Base-by-base conservation (phyloP, 306 rosid genomes). In the Pueraria montana region DNA sequence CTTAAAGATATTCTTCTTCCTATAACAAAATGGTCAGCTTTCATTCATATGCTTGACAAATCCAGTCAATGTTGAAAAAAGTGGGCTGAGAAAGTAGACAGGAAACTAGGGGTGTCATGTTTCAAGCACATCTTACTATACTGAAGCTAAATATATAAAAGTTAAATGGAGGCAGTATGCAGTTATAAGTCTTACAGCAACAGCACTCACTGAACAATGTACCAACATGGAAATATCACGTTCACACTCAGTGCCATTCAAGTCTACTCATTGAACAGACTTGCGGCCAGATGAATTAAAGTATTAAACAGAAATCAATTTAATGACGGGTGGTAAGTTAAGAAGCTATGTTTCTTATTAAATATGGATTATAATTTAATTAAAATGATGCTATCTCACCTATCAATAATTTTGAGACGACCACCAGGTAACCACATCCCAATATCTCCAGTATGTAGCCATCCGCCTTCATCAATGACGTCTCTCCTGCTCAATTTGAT, bases 1-100 rank as follows among this genome's bases (percentile, higher is more conserved):
- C 91, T 96, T 96, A 85, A 96, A 96, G 83, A 96, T 96, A 85
- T 96, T 96, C 89, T 96, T 96, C 89, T 96, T 96, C 94, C 99
- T 96, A 85, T 11, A 85, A 34, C 70, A 59, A 85, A 63, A 59
- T 64, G 76, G 26, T 84, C 71, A 86, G 43, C 17, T 27, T 50
- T 75, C 36, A 67, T 23, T 76, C 21, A 78, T 58, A 80, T 17
- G 82, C 55, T 77, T 6, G 72, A 72, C 40, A 40, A 45, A 58
- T 61, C 21, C 17, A 64, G 42, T 36, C 42, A 76, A 21, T 80
- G 9, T 36, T 43, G 73, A 61, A 12, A 42, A 42, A 59, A 20
- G 45, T 36, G 40, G 36, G 67, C 43, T 49, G 66, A 81, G 62
- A 74, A 82, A 78, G 49, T 56, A 48, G 66, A 36, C 75, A 36